Base-by-base conservation (phyloP, 2,329 filamentous ascomycete species). In the Fonsecaea multimorphosa region DNA sequence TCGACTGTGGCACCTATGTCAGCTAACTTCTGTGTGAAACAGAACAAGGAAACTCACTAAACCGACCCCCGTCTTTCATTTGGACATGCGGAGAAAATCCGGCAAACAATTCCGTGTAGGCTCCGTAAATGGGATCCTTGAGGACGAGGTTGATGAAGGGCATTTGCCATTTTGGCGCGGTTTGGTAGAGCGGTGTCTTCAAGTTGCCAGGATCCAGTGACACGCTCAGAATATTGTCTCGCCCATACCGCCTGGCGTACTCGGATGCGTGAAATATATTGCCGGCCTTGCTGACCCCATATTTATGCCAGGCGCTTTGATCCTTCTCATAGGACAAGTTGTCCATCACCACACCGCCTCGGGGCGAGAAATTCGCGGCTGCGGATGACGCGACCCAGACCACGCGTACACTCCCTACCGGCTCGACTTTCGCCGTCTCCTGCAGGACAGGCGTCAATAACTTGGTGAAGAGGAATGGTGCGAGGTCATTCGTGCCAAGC, bases 71-170 rank as follows among this genome's bases (percentile, higher is more conserved):
- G 8, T 31, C 29, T 31, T 31, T 31, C 29, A 31, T 31, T 31
- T 31, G 29, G 8, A 31, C 29, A 4, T 36, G 34, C 12, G 34
- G 34, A 36, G 34, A 36, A 14, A 36, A 36, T 2, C 8, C 34
- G 12, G 34, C 34, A 36, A 11, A 36, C 8, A 36, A 9, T 9
- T 36, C 34, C 8, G 34, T 11, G 34, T 36, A 36, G 34, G 34
- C 34, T 9, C 76, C 69, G 65, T 79, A 78, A 36, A 80, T 81
- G 66, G 83, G 82, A 66, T 83, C 81, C 72, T 82, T 81, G 68
- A 83, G 81, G 0, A 82, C 22, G 49, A 31, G 29, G 29, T 31
- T 31, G 29, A 31, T 31, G 29, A 31, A 31, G 3, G 29, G 29
- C 29, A 31, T 31, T 31, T 31, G 29, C 29, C 29, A 31, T 31